Base-by-base conservation (phyloP, 169 alveolate genomes). In the Plasmodium chabaudi region DNA sequence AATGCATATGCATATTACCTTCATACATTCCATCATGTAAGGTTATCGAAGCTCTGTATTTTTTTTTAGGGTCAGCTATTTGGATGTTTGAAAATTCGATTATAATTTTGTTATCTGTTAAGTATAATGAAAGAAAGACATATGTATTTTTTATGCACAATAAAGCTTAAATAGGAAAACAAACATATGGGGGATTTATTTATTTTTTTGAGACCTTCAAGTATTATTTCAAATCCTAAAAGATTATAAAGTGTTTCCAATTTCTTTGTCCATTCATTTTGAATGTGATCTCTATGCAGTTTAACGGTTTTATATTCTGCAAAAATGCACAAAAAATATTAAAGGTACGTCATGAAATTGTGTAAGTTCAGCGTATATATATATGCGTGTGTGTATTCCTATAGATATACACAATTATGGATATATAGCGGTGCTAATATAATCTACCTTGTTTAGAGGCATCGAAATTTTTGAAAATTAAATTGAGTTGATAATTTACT, bases 31-130 rank as follows among this genome's bases (percentile, higher is more conserved):
- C 88, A 68, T 57, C 65, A 49, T 77, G 71, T 23, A 77, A 57
- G 25, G 75, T 68, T 12, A 77, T 60, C 9, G 77, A 49, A 57
- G 88, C 88, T 77, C 88, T 57, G 42, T 77, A 77, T 64, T 77
- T 77, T 25, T 77, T 77, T 34, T 77, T 57, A n/a, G 88, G 88
- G n/a, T 77, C 88, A 2, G 77, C 51, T 5, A 39, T 57, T 51
- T 77, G 88, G 53, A 77, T 77, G 53, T 77, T 77, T 42, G 75
- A 77, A 77, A 77, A 77, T 39, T 77, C 88, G 12, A 77, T 77
- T 25, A 47, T 39, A 17, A 77, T 64, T 64, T 77, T 77, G 68
- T 64, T 75, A 42, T 77, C 88, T 77, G 69, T 77, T 10, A 63
- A 19, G 27, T 57, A n/a, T 13, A 19, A 57, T 23, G 23, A 59